Conservation (phyloP, 495 filamentous ascomycete species). For the Lasiosphaeria hispida region DNA sequence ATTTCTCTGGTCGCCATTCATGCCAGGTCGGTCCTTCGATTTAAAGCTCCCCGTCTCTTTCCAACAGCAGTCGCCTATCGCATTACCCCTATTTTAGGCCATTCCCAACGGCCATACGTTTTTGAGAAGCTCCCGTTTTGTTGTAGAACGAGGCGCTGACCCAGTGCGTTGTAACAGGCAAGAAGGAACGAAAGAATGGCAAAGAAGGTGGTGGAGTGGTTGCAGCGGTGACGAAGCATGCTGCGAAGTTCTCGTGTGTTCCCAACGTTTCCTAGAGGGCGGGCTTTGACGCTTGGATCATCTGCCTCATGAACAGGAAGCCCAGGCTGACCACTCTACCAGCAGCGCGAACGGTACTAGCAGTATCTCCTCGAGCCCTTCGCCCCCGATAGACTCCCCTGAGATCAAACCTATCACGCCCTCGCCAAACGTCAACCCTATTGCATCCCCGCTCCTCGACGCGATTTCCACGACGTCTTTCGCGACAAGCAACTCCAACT, state of each 20-base stretch:
- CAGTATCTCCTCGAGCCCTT: constrained; percentile 38
- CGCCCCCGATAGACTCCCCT: constrained; percentile 41
- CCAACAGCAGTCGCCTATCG: too few species aligned
- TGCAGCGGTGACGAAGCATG: constrained; percentile 52
- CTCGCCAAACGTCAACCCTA: constrained; percentile 36
- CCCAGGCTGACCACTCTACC: constrained; percentile 25
- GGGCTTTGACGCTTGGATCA: constrained; percentile 2
- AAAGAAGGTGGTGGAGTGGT: constrained; percentile 50
- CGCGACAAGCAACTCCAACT: constrained; percentile 47
- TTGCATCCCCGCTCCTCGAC: constrained; percentile 43
- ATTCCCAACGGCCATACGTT: too few species aligned
- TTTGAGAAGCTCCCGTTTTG: too few species aligned
- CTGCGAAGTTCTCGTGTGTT: constrained; percentile 50
- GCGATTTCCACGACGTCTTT: constrained; percentile 45
- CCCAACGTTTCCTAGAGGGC: not conserved
- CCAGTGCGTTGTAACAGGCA: constrained; percentile 31
- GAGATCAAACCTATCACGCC: constrained; percentile 40
- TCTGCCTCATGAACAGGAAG: too few species aligned
- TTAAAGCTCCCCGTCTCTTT: not conserved
- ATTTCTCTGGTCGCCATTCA: constrained; percentile 35
- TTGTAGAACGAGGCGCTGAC: too few species aligned
- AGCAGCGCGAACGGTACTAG: constrained; percentile 35
- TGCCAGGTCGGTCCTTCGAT: constrained; percentile 42
- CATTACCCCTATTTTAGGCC: too few species aligned
- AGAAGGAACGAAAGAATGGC: constrained; percentile 53